Conservation (phyloP, 2,329 filamentous ascomycete genomes). For the Aspergillus vadensis region DNA sequence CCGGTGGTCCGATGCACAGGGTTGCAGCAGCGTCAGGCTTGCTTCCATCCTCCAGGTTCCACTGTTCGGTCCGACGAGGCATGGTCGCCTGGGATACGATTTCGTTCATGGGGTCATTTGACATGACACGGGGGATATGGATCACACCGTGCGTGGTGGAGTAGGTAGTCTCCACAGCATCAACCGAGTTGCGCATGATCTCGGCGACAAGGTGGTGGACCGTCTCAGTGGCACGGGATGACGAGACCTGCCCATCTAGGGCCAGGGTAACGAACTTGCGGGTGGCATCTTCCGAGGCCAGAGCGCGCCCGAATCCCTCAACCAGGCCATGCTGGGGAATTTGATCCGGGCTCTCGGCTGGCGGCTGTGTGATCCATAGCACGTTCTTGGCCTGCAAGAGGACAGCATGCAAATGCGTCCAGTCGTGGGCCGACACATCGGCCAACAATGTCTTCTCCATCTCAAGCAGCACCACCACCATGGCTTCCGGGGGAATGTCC, state of each 20-base stretch:
- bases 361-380: not conserved
- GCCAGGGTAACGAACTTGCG: not conserved
- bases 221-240: not conserved
- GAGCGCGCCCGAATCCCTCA: not conserved
- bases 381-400: not conserved
- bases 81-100: not conserved
- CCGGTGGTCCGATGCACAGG: not conserved
- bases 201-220: too few relatives aligned
- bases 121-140: not conserved
- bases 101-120: not conserved
- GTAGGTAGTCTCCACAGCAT: not conserved
- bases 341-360: not conserved
- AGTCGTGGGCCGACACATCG: not conserved
- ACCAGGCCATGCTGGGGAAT: not conserved
- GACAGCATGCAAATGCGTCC: not conserved
- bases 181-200: not conserved
- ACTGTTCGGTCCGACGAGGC: not conserved
- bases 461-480: not conserved
- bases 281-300: not conserved
- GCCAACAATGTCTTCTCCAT: not conserved
- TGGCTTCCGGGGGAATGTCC: too few relatives aligned
- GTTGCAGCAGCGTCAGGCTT: not conserved
- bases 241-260: not conserved
- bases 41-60: not conserved
- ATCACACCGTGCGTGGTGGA: not conserved